Evolutionary conservation across 2,329 filamentous ascomycete species (phyloP), one percentile per base, ranked within the genome.

Genomic region (Aspergillus quadrilineatus): DNA sequence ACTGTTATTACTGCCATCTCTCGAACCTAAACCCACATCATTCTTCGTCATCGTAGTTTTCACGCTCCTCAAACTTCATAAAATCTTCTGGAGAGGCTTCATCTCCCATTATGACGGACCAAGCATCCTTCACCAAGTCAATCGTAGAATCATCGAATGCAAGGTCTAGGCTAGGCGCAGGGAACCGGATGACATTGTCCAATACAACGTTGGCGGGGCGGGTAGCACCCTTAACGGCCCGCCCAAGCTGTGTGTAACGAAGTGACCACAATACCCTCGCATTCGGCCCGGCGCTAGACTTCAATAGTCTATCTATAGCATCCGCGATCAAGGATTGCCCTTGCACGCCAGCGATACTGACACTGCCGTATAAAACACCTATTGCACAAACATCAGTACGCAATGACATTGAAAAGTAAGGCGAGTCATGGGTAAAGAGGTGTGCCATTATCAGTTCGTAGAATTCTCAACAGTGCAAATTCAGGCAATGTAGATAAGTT

Each of bases 401-500:
- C 62, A 63, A 60, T 39, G 52, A 28, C 48, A 44, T 41, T 54
- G 57, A 34, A 56, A 60, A 53, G 65, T 61, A 66, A 58, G 58
- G 57, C 55, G 57, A 57, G 44, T 56, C 56, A 63, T 32, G 32
- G 49, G 55, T 53, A 58, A 45, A n/a, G 50, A 64, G 4, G 60
- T 50, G 72, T 74, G 79, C 76, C 79, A 77, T 68, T 32, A 85
- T 95, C 91, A 96, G 91, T 79, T 90, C 87, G 55, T 83, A 81
- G 81, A 60, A 73, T 81, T 83, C 83, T 94, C 92, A 86, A 95
- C 92, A 96, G 88, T 83, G 82, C 75, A 79, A 22, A 89, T 96
- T 73, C 93, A 92, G 93, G 89, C 92, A 97, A 97, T 97, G 93
- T 97, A 97, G 93, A 97, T 97, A 97, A 97, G 92, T 95, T 60